A percentile compares a stretch with the other conserved stretches of the same genome.
phyloP scores from a whole-genome alignment of 805 yeast genomes.

The Kazachstania kunashirensis region DNA sequence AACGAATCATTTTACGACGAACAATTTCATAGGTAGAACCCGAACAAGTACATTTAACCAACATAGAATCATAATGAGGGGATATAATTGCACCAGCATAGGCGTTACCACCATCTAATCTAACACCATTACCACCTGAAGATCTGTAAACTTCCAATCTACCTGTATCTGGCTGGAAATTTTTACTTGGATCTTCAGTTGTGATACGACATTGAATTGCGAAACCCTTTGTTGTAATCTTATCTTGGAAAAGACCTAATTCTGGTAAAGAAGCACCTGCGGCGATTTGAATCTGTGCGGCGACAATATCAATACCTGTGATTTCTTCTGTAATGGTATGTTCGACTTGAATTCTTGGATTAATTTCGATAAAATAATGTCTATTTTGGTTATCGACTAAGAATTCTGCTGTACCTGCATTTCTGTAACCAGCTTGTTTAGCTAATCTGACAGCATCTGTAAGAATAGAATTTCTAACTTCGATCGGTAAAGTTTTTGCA shows the following conservation, averaged over 20 bases:
- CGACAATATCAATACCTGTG: slow-evolving; percentile 95
- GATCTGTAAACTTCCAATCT: slow-evolving; percentile 96
- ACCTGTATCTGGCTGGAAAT: slow-evolving; percentile 98
- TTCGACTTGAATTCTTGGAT: slow-evolving; percentile 97
- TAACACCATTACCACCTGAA: slow-evolving; percentile 98
- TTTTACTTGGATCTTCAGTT: slow-evolving; percentile 93
- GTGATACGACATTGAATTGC: slow-evolving; percentile 99
- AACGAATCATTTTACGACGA: slow-evolving; percentile 94
- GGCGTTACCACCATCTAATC: slow-evolving; percentile 98
- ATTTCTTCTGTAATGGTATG: slow-evolving; percentile 98
- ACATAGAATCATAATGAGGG: slow-evolving; percentile 96
- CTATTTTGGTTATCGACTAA: slow-evolving; percentile 87
- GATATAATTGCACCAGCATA: slow-evolving; percentile 94
- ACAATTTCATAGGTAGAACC: slow-evolving; percentile 96
- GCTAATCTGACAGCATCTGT: slow-evolving; percentile 94
- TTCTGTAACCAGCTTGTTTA: slow-evolving; percentile 76
- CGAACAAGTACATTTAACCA: slow-evolving; percentile 95
- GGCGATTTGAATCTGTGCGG: slow-evolving; percentile 97
- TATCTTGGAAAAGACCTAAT: slow-evolving; percentile 87
- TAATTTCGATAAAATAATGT: slow-evolving; percentile 95
- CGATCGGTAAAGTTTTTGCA: slow-evolving; percentile 75
- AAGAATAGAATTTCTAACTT: slow-evolving; percentile 83
- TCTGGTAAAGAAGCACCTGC: slow-evolving; percentile 94
- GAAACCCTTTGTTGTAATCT: slow-evolving; percentile 91
- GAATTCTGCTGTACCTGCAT: slow-evolving; percentile 98